Base-by-base conservation (phyloP, 305 asterid genomes). In the Fraxinus sp. region DNA sequence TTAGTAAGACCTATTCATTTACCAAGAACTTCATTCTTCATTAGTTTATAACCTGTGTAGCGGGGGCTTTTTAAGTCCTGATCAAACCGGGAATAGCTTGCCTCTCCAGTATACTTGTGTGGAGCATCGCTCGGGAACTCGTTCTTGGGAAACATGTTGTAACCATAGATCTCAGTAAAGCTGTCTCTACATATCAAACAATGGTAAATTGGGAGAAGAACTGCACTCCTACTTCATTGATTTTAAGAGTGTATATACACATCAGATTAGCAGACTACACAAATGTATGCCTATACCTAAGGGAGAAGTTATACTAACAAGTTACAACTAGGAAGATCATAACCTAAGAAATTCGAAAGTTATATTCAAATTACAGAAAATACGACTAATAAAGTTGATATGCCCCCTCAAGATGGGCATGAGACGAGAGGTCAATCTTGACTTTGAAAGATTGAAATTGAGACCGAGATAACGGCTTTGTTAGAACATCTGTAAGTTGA, bases 41-140 rank as follows among this genome's bases (percentile, higher is more conserved):
- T 57, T 41, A 37, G 7, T 37, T 37, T 37, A 37, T 37, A 37
- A 37, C 43, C 43, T 37, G 43, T 8, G 11, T 36, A 36, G 41
- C 41, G 41, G 41, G 9, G 41, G 41, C 41, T 36, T 36, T 0
- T 36, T 36, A 36, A 36, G 41, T 36, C 41, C 41, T 36, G 41
- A 36, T 36, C 41, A 36, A 36, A 36, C 41, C 41, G 41, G 41
- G 41, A 36, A 36, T 36, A 36, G 8, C 9, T 6, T 7, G 41
- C 9, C 41, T 36, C 41, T 36, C 41, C 41, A 36, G 49, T 13
- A 41, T 87, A 52, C 77, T 94, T 59, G 36, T 87, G 2, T 93
- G 94, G 94, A 96, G 97, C 16, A 75, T 92, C 14, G 59, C 75
- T 13, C 90, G 83, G 57, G 89, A 89, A 84, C 41, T 71, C 3